Conservation (phyloP, 1,139 yeast species). For the Suhomyces choctaworum region DNA sequence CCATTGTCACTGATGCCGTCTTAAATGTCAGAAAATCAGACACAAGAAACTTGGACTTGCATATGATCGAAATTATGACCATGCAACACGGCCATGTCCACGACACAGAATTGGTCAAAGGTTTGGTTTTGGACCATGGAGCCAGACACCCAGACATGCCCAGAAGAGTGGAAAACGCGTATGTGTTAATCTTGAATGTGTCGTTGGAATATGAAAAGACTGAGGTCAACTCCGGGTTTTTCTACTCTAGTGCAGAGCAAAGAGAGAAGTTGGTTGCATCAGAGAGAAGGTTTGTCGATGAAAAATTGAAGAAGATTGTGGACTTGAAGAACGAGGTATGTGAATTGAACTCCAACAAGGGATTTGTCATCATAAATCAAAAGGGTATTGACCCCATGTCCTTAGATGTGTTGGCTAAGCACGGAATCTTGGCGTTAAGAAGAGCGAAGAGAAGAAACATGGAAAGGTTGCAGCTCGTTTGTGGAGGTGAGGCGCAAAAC, state of each 20-base stretch:
- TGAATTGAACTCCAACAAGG: slow-evolving; percentile 68
- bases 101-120: slow-evolving; percentile 81
- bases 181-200: slow-evolving; percentile 84
- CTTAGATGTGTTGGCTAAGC: slow-evolving; percentile 87
- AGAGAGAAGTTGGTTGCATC: slow-evolving; percentile 92
- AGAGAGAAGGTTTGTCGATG: slow-evolving; percentile 94
- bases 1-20: slow-evolving; percentile 96
- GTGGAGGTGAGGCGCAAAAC: slow-evolving; percentile 98
- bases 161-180: slow-evolving; percentile 76
- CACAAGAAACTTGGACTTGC: slow-evolving; percentile 67
- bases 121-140: slow-evolving; percentile 96
- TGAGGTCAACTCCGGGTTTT: slow-evolving; percentile 95
- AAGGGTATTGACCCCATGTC: slow-evolving; percentile 99
- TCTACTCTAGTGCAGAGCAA: slow-evolving; percentile 93
- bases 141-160: slow-evolving; percentile 99
- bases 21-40: slow-evolving; percentile 64
- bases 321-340: slow-evolving; percentile 93
- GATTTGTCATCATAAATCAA: slow-evolving; percentile 94
- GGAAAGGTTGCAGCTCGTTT: slow-evolving; percentile 95
- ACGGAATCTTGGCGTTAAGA: slow-evolving; percentile 90
- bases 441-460: slow-evolving; percentile 98
- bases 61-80: slow-evolving; percentile 97
- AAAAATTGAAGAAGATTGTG: slow-evolving; percentile 84
- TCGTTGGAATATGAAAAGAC: slow-evolving; percentile 96
- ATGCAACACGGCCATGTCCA: slow-evolving; percentile 92